Evolutionary conservation across 495 filamentous ascomycete species (phyloP).

Genomic region (Hypomontagnella monticulosa): DNA sequence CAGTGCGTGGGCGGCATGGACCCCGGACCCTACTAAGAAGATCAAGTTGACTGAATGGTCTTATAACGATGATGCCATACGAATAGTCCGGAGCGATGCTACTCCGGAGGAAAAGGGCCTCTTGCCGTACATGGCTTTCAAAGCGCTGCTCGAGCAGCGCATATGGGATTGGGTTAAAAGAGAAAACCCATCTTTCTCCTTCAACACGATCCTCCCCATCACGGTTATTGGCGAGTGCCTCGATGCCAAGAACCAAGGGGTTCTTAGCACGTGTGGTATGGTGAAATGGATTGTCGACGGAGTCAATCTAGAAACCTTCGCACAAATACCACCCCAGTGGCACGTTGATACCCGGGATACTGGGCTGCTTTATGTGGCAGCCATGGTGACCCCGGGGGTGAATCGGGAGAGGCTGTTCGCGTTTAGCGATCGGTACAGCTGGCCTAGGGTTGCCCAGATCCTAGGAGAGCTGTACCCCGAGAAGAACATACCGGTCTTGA

Average conservation of each 20-base stretch:
- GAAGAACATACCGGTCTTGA: conserved; percentile 35
- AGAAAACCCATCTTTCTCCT: conserved; percentile 44
- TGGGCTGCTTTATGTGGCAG: conserved; percentile 47
- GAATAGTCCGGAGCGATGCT: conserved; percentile 31
- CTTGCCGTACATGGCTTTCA: conserved; percentile 50
- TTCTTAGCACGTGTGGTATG: conserved; percentile 47
- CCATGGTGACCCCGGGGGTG: conserved; percentile 38
- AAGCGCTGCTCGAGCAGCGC: conserved; percentile 46
- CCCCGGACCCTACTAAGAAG: conserved; percentile 37
- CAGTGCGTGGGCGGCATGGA: conserved; percentile 49
- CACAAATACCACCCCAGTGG: conserved; percentile 48
- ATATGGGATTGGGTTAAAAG: conserved; percentile 50
- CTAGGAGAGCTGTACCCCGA: conserved; percentile 45
- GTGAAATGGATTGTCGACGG: conserved; percentile 47
- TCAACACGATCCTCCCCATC: conserved; percentile 47
- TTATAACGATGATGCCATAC: conserved; percentile 47
- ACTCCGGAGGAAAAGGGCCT: conserved; percentile 37
- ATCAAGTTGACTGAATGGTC: conserved; percentile 37
- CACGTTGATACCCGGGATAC: conserved; percentile 44
- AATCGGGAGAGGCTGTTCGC: conserved; percentile 48
- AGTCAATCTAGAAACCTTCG: conserved; percentile 29
- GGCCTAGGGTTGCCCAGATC: conserved; percentile 43
- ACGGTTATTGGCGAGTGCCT: conserved; percentile 49
- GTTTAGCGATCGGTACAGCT: conserved; percentile 48
- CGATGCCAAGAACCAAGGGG: conserved; percentile 41